Conservation (phyloP, 2,329 filamentous ascomycete genomes). For the Cladophialophora bantiana region DNA sequence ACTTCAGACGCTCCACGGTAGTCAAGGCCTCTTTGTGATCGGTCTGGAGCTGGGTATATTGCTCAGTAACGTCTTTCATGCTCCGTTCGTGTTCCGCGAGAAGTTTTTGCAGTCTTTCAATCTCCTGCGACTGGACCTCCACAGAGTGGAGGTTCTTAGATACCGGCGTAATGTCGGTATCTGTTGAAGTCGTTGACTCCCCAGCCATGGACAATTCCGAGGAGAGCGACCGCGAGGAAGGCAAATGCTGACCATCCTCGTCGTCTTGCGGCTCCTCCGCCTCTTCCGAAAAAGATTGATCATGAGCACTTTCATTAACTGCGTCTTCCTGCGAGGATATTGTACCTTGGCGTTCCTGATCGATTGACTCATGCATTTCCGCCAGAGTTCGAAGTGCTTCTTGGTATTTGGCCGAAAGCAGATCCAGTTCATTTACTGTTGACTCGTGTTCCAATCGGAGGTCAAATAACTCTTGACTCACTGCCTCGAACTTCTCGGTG, state of each 20-base stretch:
- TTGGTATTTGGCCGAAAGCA: slow-evolving; percentile 87
- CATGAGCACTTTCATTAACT: slow-evolving; percentile 58
- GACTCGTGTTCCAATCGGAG: slow-evolving; percentile 89
- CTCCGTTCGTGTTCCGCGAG: slow-evolving; percentile 78
- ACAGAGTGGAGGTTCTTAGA: slow-evolving; percentile 31
- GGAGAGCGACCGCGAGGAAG: slow-evolving; percentile 88
- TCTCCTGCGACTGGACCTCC: slow-evolving; percentile 61
- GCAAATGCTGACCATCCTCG: slow-evolving; percentile 71
- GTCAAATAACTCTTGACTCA: slow-evolving; percentile 90
- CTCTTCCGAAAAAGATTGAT: slow-evolving; percentile 85
- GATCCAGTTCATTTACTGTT: slow-evolving; percentile 79
- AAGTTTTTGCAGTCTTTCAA: slow-evolving; percentile 73
- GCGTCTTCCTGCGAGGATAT: slow-evolving; percentile 51
- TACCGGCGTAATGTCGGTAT: slow-evolving; percentile 45
- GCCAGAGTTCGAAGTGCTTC: slow-evolving; percentile 82
- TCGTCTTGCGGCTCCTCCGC: slow-evolving; percentile 65
- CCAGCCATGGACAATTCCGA: slow-evolving; percentile 90
- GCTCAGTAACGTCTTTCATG: slow-evolving; percentile 74
- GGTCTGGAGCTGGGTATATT: slow-evolving; percentile 82
- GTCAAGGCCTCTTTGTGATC: slow-evolving; percentile 82
- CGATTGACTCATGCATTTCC: slow-evolving; percentile 82
- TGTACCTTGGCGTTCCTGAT: slow-evolving; percentile 72
- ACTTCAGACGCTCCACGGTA: slow-evolving; percentile 88
- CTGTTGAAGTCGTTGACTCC: slow-evolving; percentile 72
- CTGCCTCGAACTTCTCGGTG: slow-evolving; percentile 87